A percentile compares a stretch with the other conserved stretches of the same genome.
These are phyloP conservation scores for Pichia cephalocereana DNA, from an alignment of 805 yeast species.

Conservation along the genomic window DNA sequence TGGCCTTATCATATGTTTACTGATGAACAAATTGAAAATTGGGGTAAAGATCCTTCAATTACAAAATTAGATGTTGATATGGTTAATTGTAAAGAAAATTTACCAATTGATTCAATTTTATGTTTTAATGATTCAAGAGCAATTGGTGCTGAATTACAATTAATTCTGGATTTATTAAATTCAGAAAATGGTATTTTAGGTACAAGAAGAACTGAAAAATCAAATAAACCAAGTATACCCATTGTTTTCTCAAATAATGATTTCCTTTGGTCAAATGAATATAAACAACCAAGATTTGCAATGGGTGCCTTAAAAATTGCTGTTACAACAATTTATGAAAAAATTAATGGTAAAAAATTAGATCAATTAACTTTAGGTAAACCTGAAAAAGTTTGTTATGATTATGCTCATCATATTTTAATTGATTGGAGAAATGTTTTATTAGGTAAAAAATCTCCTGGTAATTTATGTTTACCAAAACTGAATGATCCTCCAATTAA, in stretches of 20 bases:
- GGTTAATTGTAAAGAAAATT: constrained; percentile 19
- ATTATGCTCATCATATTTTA: constrained; percentile 69
- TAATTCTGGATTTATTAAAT: constrained; percentile 60
- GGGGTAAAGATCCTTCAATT: constrained; percentile 27
- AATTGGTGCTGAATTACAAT: constrained; percentile 76
- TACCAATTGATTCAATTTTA: constrained; percentile 62
- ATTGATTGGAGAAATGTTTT: constrained; percentile 41
- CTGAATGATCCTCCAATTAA: constrained; percentile 32
- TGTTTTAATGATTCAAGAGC: constrained; percentile 89
- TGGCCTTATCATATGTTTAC: constrained; percentile 63
- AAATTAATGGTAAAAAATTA: constrained; percentile 32
- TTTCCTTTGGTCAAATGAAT: constrained; percentile 82
- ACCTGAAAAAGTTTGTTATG: constrained; percentile 71
- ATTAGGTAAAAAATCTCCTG: constrained; percentile 12
- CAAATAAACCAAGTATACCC: constrained; percentile 13
- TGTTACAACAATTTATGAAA: constrained; percentile 47
- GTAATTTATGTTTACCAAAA: constrained; percentile 30
- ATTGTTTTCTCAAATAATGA: constrained; percentile 68
- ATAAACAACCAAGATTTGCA: constrained; percentile 70
- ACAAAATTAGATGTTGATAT: constrained; percentile 21
- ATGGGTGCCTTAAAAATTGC: constrained; percentile 78
- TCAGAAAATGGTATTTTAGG: constrained; percentile 58
- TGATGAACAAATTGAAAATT: constrained; percentile 34
- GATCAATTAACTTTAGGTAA: constrained; percentile 64
- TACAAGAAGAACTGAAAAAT: constrained; percentile 35